A percentile compares a stretch with the other conserved stretches of the same genome.
Conservation (phyloP, 2,329 filamentous ascomycete species). For the Endocalyx cinctus region DNA sequence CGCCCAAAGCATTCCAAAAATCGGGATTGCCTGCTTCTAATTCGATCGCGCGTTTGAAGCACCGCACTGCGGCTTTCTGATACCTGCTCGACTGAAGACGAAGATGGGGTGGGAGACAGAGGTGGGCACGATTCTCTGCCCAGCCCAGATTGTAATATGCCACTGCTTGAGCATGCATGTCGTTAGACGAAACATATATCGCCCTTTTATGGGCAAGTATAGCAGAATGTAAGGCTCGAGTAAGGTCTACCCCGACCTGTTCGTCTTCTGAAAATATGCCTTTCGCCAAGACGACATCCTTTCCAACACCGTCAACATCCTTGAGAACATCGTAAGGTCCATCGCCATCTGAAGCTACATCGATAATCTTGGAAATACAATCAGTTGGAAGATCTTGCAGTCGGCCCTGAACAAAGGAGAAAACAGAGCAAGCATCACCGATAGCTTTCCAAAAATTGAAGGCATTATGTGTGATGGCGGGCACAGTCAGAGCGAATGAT, state of each 20-base stretch:
- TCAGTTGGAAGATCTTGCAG: slow-evolving; percentile 57
- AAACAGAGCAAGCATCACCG: slow-evolving; percentile 82
- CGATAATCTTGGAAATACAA: slow-evolving; percentile 55
- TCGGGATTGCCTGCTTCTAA: slow-evolving; percentile 90
- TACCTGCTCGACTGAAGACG: slow-evolving; percentile 61
- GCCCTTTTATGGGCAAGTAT: slow-evolving; percentile 87
- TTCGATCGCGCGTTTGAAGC: slow-evolving; percentile 95
- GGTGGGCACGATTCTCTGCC: slow-evolving; percentile 81
- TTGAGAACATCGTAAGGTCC: slow-evolving; percentile 57
- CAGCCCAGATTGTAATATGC: slow-evolving; percentile 96
- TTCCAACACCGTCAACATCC: slow-evolving; percentile 62
- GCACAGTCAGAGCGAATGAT: slow-evolving; percentile 59
- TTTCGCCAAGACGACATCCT: slow-evolving; percentile 39
- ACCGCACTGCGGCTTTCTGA: slow-evolving; percentile 75
- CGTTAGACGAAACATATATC: slow-evolving; percentile 65
- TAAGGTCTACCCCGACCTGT: slow-evolving; percentile 45
- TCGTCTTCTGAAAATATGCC: slow-evolving; percentile 44
- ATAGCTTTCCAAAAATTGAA: slow-evolving; percentile 97
- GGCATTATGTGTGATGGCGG: slow-evolving; percentile 57
- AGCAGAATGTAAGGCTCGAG: slow-evolving; percentile 61
- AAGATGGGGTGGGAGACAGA: slow-evolving; percentile 50
- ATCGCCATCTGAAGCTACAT: slow-evolving; percentile 44
- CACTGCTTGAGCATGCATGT: slow-evolving; percentile 86
- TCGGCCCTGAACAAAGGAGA: slow-evolving; percentile 70
- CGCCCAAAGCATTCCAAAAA: slow-evolving; percentile 95